phyloP scores from a whole-genome alignment of 257 asterid species.

The Thymus mandschuricus region DNA sequence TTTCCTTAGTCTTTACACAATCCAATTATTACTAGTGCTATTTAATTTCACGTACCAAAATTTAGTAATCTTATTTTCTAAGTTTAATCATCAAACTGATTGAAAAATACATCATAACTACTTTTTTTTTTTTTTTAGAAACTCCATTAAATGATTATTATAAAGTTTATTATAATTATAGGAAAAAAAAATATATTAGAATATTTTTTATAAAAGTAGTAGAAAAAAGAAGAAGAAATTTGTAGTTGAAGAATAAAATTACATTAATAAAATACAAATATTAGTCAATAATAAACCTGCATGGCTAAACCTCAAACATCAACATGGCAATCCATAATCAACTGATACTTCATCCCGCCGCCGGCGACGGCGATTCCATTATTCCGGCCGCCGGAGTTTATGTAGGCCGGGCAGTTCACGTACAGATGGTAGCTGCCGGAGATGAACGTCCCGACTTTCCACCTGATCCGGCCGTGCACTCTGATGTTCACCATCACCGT shows the following conservation, averaged over 20 bases:
- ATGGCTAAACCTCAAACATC: conserved; percentile 44
- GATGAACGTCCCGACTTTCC: conserved; percentile 61
- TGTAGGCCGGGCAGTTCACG: conserved; percentile 59
- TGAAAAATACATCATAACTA: conserved; percentile 16
- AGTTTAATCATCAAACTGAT: conserved; percentile 21
- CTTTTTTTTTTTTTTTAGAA: conserved; percentile 6
- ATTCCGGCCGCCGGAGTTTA: conserved; percentile 37
- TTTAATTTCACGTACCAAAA: background rate
- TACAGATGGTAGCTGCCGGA: conserved; percentile 53
- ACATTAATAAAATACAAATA: conserved; percentile 4
- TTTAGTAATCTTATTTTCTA: conserved; percentile 22
- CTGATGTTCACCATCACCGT: conserved; percentile 48
- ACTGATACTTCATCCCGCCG: conserved; percentile 52
- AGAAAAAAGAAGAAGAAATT: background rate
- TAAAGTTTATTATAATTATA: background rate
- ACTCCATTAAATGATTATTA: no score
- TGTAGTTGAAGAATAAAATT: background rate
- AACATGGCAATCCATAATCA: conserved; percentile 56
- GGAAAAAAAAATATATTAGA: background rate
- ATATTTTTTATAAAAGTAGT: no score
- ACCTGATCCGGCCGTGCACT: conserved; percentile 52
- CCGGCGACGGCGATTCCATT: conserved; percentile 38
- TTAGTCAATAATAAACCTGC: background rate
- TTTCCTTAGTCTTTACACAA: conserved; percentile 30
- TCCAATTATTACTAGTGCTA: background rate